Base-by-base conservation (phyloP, 2,329 filamentous ascomycete species). In the Epichloe coenophiala region DNA sequence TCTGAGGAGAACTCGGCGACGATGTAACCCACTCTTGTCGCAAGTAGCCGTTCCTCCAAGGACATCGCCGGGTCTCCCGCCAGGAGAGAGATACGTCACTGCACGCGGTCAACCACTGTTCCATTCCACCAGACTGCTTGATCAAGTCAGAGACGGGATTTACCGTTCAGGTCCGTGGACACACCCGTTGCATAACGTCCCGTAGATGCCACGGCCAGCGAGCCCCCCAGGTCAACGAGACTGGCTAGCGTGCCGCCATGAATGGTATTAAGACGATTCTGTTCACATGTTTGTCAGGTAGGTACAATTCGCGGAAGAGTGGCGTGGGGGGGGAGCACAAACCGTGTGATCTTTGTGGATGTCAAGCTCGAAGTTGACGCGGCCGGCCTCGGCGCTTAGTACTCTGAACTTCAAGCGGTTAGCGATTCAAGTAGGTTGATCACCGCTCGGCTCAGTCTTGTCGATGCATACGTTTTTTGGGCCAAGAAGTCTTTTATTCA, bases 181-280 rank as follows among this genome's bases (percentile, higher is more conserved):
- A 84, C 80, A 11, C 80, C 80, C 0, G 80, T 84, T 17, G 74
- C 71, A 57, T 77, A 83, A 1, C 80, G 67, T 0, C 80, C 80
- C 55, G 75, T 80, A 1, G 81, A 83, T 1, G 80, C 80, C 3
- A 84, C 79, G 9, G 80, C 81, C 3, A 84, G 69, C 0, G 80
- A 84, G 13, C 80, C 80, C 80, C 80, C 80, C 0, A 84, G 68
- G 54, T 84, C 81, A 31, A 84, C 82, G 68, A 90, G 82, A 61
- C 81, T 86, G 3, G 86, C 86, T 31, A 91, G 81, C 0, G 86
- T 87, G 4, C 86, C 86, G 17, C 86, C 86, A 59, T 91, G 86
- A 31, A 90, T 75, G 37, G 84, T 89, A 49, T 81, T 77, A 0
- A 91, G 71, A 1, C 86, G 81, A 61, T 91, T 91, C 84, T 89